Conservation (phyloP, 2,329 filamentous ascomycete species). For the Pseudogymnoascus sp. region DNA sequence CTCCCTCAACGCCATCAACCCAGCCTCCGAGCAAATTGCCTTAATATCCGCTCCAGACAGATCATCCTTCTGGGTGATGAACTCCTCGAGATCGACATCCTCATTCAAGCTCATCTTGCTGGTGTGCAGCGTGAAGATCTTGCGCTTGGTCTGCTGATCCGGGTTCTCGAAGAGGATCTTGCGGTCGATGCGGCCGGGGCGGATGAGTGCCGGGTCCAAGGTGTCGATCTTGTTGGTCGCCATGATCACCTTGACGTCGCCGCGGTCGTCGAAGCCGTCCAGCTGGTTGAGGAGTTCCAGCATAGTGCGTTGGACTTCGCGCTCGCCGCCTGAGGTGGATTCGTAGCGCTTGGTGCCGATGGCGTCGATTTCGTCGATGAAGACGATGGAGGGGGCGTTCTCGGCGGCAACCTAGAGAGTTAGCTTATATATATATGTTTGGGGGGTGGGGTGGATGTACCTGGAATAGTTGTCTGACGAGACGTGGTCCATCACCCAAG, state of each 20-base stretch:
- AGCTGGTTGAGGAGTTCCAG: slow-evolving; percentile 96
- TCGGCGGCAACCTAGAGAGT: slow-evolving; percentile 71
- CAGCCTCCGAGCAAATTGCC: slow-evolving; percentile 95
- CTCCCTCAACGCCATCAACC: slow-evolving; percentile 87
- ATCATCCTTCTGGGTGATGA: slow-evolving; percentile 97
- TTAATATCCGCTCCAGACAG: slow-evolving; percentile 97
- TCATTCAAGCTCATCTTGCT: slow-evolving; percentile 96
- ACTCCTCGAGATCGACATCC: slow-evolving; percentile 97
- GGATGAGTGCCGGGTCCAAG: slow-evolving; percentile 89
- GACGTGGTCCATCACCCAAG: slow-evolving; percentile 84
- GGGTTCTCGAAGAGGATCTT: slow-evolving; percentile 75
- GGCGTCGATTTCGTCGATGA: slow-evolving; percentile 98
- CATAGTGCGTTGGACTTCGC: slow-evolving; percentile 98
- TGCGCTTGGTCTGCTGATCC: slow-evolving; percentile 83
- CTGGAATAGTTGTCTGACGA: slow-evolving; percentile 94
- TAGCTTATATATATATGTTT: slow-evolving; percentile 13
- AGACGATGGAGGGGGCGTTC: slow-evolving; percentile 93
- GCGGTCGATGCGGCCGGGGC: slow-evolving; percentile 93
- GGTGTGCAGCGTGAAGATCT: slow-evolving; percentile 97
- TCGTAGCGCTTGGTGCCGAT: slow-evolving; percentile 99
- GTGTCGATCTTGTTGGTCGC: slow-evolving; percentile 99
- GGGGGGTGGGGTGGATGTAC: slow-evolving; percentile 31
- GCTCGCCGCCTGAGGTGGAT: slow-evolving; percentile 90
- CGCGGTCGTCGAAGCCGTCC: slow-evolving; percentile 96
- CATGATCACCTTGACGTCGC: slow-evolving; percentile 99